These are phyloP conservation scores for Calonectria pauciramosa DNA, from an alignment of 2,329 filamentous ascomycete genomes.

Conservation along the genomic window DNA sequence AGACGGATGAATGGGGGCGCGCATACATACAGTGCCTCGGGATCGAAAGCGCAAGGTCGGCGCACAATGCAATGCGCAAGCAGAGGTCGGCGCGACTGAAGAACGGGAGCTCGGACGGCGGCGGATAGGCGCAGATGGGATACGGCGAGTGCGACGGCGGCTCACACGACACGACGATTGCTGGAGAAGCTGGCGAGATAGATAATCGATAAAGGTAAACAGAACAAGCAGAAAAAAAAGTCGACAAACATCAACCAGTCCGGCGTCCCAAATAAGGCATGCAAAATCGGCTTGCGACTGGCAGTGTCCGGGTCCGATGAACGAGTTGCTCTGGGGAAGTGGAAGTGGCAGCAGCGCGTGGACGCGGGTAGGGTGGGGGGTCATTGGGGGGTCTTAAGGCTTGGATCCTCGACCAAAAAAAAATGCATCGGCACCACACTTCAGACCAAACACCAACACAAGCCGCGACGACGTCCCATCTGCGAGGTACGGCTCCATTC, in stretches of 20 bases:
- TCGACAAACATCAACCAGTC: conserved; percentile 1
- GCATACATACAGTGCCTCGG: conserved; percentile 25
- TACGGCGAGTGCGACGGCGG: conserved; percentile 15
- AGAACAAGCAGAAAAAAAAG: neutral
- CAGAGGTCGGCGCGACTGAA: conserved; percentile 20
- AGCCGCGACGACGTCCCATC: conserved; percentile 27
- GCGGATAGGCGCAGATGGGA: conserved; percentile 15
- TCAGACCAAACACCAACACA: conserved; percentile 13
- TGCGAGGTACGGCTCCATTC: conserved; percentile 23
- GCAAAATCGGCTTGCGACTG: conserved; percentile 12
- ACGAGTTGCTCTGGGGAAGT: conserved; percentile 33
- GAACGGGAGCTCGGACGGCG: conserved; percentile 15
- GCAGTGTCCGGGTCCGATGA: conserved; percentile 10
- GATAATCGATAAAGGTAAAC: conserved; percentile 4
- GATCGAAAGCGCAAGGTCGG: conserved; percentile 13
- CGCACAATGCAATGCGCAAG: conserved; percentile 15
- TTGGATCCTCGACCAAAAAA: conserved; percentile 22
- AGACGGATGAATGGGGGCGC: neutral
- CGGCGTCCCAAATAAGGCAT: conserved; percentile 16
- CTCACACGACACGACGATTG: conserved; percentile 17
- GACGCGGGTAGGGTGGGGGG: conserved; percentile 37
- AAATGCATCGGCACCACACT: conserved; percentile 1
- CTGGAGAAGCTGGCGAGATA: neutral
- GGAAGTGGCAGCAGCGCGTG: conserved; percentile 28
- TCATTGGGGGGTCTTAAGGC: conserved; percentile 33